phyloP scores from a whole-genome alignment of 495 filamentous ascomycete genomes.

The Aspergillus conjunctus region DNA sequence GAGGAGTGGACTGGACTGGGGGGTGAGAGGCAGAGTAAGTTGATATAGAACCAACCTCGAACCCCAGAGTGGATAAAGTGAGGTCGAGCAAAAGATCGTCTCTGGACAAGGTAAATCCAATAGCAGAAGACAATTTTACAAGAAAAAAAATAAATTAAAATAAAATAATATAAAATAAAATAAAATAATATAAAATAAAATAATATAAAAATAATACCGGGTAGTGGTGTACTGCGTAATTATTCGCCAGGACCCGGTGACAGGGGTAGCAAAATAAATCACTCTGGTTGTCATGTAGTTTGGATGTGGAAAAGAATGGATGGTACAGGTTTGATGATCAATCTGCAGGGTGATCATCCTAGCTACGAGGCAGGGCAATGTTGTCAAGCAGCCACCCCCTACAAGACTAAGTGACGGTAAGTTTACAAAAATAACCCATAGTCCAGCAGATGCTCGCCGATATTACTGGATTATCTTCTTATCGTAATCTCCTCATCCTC shows the following conservation, averaged over 20 bases:
- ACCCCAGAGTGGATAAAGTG: constrained; percentile 16
- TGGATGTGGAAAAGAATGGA: neutral
- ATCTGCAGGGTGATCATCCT: constrained; percentile 26
- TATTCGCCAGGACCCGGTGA: no score
- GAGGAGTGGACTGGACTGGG: neutral
- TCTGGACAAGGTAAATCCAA: neutral
- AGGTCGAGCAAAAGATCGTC: constrained; percentile 16
- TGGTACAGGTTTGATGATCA: constrained; percentile 16
- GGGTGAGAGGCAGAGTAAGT: constrained; percentile 1
- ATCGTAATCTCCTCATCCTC: no score
- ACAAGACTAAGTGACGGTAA: constrained; percentile 1
- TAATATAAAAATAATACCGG: neutral
- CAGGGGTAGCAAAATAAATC: neutral
- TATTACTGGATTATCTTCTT: neutral
- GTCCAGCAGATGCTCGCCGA: neutral
- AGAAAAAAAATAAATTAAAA: constrained; percentile 11
- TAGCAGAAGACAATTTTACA: constrained; percentile 6
- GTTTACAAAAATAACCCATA: constrained; percentile 8
- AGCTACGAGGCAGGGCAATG: constrained; percentile 1
- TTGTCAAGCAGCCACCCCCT: constrained; percentile 3
- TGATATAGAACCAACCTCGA: constrained; percentile 15
- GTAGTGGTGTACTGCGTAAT: neutral
- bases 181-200: constrained; percentile 6
- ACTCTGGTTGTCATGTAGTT: constrained; percentile 2
- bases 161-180: constrained; percentile 6